Evolutionary conservation across 208 protist species (phyloP), one percentile per base, ranked within the genome.

Genomic region (Trypanosoma vivax): DNA sequence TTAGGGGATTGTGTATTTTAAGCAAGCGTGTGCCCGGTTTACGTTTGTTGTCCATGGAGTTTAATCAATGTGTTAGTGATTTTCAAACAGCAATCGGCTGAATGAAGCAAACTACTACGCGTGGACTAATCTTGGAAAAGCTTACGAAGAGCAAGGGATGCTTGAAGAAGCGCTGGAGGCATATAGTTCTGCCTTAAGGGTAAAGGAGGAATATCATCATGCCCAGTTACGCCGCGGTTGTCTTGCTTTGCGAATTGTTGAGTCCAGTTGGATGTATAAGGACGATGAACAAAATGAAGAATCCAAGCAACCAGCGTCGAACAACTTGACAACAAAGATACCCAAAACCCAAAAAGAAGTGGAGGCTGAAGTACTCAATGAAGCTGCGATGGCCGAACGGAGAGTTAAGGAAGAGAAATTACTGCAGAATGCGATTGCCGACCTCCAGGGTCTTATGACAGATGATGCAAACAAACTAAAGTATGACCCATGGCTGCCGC

Each of bases 91-190:
- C 86, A 0, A 60, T 95, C 66, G 71, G 18, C 82, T 96, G 4
- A 96, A 97, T 60, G 80, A 90, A 41, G 76, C 77, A 11, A 97
- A 97, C 59, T 95, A 95, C 61, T 88, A 96, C 66, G 94, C 94
- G 0, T 86, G 88, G 66, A 74, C 79, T 28, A 96, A 96, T 50
- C 58, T 95, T 1, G 94, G 87, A 31, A 90, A 77, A 37, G 60
- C 68, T 11, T 92, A 95, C 64, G 88, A 97, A 59, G 73, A 81
- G 23, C 83, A 94, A 25, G 88, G 76, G 1, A 37, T 82, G 27
- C 59, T 83, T 16, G 70, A 92, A 13, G 63, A 77, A 21, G 88
- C 89, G 3, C 55, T 92, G 1, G 59, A 76, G 19, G 81, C 77
- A 29, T 96, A 96, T 58, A 75, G 72, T 11, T 60, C 54, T 16